Evolutionary conservation across 768 basidiomycete species (phyloP).

Genomic region (Pilatotrama ljubarskyi): DNA sequence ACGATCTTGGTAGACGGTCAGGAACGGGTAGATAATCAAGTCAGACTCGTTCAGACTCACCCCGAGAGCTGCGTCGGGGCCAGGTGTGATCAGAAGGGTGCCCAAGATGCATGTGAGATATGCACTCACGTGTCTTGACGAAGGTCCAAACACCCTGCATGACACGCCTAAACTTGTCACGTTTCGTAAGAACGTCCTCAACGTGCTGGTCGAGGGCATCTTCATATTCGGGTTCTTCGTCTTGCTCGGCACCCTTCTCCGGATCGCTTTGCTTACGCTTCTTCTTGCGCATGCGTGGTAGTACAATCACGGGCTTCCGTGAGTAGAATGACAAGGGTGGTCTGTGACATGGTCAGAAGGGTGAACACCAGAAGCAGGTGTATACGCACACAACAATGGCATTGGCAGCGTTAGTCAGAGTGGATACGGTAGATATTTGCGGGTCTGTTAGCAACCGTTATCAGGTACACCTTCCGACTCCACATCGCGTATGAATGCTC

Average conservation of each 20-base stretch:
- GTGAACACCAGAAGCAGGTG: background rate
- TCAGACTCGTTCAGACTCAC: slow-evolving; percentile 39
- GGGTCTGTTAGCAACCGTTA: slow-evolving; percentile 48
- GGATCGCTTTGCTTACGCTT: slow-evolving; percentile 22
- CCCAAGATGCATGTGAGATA: background rate
- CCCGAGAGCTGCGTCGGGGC: slow-evolving; percentile 54
- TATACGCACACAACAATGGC: slow-evolving; percentile 62
- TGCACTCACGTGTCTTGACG: slow-evolving; percentile 71
- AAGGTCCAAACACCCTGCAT: slow-evolving; percentile 79
- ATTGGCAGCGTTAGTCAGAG: slow-evolving; percentile 78
- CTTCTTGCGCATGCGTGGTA: slow-evolving; percentile 39
- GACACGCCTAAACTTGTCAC: slow-evolving; percentile 57
- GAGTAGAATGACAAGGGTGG: slow-evolving; percentile 72
- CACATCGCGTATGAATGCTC: slow-evolving; percentile 17
- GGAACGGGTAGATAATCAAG: background rate
- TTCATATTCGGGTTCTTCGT: slow-evolving; percentile 40
- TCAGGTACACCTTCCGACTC: background rate
- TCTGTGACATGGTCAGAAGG: slow-evolving; percentile 34
- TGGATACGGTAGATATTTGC: slow-evolving; percentile 72
- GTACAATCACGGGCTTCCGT: slow-evolving; percentile 63
- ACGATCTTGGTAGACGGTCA: slow-evolving; percentile 42
- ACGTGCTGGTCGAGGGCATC: slow-evolving; percentile 73
- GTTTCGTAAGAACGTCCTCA: slow-evolving; percentile 66
- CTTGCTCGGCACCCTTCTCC: slow-evolving; percentile 33
- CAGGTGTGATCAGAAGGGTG: background rate